Evolutionary conservation across 2,329 filamentous ascomycete genomes (phyloP).

Genomic region (Phoma sp.): DNA sequence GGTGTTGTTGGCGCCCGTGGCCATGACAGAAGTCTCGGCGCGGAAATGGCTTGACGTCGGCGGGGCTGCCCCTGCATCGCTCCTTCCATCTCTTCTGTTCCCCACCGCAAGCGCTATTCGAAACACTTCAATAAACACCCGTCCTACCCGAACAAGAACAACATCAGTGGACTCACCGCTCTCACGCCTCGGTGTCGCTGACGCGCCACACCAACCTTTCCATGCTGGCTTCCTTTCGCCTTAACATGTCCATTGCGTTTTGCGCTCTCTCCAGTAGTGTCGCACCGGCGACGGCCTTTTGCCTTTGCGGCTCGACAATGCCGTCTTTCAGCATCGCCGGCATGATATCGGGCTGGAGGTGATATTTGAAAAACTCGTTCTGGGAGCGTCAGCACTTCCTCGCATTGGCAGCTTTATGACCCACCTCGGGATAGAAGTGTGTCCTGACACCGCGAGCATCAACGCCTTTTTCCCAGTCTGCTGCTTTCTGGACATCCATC

Average conservation of each 20-base stretch:
- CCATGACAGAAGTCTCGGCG: background rate
- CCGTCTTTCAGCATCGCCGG: conserved; percentile 53
- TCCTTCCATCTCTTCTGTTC: conserved; percentile 9
- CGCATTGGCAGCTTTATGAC: conserved; percentile 16
- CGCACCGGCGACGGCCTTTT: conserved; percentile 51
- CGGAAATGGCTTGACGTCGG: conserved; percentile 1
- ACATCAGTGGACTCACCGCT: conserved; percentile 7
- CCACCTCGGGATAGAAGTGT: conserved; percentile 59
- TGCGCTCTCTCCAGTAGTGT: conserved; percentile 53
- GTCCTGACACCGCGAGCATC: conserved; percentile 62
- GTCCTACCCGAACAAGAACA: background rate
- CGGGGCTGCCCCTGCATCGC: conserved; percentile 11
- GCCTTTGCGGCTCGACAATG: conserved; percentile 51
- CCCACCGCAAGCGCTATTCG: conserved; percentile 8
- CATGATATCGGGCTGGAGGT: conserved; percentile 63
- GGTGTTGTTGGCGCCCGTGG: background rate
- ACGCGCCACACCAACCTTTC: conserved; percentile 53
- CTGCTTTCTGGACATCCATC: conserved; percentile 58
- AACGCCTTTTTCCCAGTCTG: conserved; percentile 62
- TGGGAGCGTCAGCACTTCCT: conserved; percentile 32
- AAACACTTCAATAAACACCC: conserved; percentile 12
- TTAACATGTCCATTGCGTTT: conserved; percentile 52
- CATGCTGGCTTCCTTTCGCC: conserved; percentile 54
- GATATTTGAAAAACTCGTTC: conserved; percentile 63
- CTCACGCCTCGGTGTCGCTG: conserved; percentile 26